A percentile compares a stretch with the other conserved stretches of the same genome.
Conservation (phyloP, 768 basidiomycete species). For the Hericium coralloides region DNA sequence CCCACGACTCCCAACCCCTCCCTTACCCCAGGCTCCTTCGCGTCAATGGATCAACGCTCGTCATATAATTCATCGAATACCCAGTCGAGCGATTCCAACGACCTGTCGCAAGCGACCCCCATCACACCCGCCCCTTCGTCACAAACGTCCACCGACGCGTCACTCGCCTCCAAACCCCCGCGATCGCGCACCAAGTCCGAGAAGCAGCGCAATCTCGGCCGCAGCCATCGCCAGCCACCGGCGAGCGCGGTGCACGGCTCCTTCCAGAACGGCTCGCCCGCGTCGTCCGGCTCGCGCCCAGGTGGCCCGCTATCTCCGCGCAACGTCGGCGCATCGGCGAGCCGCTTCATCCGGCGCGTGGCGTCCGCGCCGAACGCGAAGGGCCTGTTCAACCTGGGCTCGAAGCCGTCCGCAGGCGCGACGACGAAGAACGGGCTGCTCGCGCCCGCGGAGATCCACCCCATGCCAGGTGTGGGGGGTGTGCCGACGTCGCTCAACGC, state of each 20-base stretch:
- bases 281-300: conserved; percentile 26
- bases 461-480: conserved; percentile 40
- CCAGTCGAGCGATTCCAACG: conserved; percentile 60
- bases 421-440: conserved; percentile 73
- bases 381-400: conserved; percentile 63
- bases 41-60: conserved; percentile 50
- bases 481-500: conserved; percentile 32
- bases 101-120: conserved; percentile 15
- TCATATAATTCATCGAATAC: conserved; percentile 77
- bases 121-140: conserved; percentile 14
- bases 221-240: conserved; percentile 26
- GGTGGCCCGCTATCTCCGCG: conserved; percentile 55
- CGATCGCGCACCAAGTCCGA: conserved; percentile 22
- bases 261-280: conserved; percentile 27
- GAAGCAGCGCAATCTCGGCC: conserved; percentile 21
- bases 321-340: conserved; percentile 62
- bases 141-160: conserved; percentile 12
- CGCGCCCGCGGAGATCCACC: conserved; percentile 55
- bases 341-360: conserved; percentile 89
- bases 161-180: conserved; percentile 7
- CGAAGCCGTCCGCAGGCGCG: conserved; percentile 39
- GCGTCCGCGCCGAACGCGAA: conserved; percentile 97
- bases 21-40: conserved; percentile 45
- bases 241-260: conserved; percentile 42
- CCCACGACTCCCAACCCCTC: conserved; percentile 39